Evolutionary conservation across 2,329 filamentous ascomycete species (phyloP).

Genomic region (Fusarium odoratissimum): DNA sequence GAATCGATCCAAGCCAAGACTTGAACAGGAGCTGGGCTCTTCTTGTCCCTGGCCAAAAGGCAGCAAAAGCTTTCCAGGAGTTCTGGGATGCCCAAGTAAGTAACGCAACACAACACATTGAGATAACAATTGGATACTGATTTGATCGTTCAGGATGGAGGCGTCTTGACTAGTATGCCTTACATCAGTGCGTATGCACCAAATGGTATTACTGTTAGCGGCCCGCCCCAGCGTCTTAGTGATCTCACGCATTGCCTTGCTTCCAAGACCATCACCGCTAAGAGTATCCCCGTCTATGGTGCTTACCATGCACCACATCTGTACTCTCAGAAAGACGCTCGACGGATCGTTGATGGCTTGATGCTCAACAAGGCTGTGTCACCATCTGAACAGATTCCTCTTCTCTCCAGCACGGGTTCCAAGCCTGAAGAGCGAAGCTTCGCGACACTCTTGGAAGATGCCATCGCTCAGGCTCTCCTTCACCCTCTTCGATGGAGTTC

Average conservation of each 20-base stretch:
- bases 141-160: background rate
- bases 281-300: constrained; percentile 32
- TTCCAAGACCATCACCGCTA: constrained; percentile 10
- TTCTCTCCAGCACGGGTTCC: constrained; percentile 14
- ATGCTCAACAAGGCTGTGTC: background rate
- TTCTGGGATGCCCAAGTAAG: constrained; percentile 8
- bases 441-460: constrained; percentile 21
- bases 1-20: constrained; percentile 13
- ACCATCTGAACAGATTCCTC: constrained; percentile 4
- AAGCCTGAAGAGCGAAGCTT: constrained; percentile 28
- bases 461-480: constrained; percentile 21
- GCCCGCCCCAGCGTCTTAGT: constrained; percentile 24
- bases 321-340: constrained; percentile 29
- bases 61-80: constrained; percentile 1
- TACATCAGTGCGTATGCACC: constrained; percentile 39
- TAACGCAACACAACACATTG: background rate
- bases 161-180: constrained; percentile 25
- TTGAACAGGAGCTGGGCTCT: constrained; percentile 35
- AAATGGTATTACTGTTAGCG: constrained; percentile 34
- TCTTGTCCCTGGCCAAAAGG: constrained; percentile 24
- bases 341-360: constrained; percentile 4
- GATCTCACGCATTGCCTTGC: constrained; percentile 15
- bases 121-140: background rate
- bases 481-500: constrained; percentile 28
- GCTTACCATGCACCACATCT: constrained; percentile 38